These are phyloP conservation scores for Lichtheimia hyalospora DNA, from an alignment of 371 early-diverging fungal species.

Conservation along the genomic window DNA sequence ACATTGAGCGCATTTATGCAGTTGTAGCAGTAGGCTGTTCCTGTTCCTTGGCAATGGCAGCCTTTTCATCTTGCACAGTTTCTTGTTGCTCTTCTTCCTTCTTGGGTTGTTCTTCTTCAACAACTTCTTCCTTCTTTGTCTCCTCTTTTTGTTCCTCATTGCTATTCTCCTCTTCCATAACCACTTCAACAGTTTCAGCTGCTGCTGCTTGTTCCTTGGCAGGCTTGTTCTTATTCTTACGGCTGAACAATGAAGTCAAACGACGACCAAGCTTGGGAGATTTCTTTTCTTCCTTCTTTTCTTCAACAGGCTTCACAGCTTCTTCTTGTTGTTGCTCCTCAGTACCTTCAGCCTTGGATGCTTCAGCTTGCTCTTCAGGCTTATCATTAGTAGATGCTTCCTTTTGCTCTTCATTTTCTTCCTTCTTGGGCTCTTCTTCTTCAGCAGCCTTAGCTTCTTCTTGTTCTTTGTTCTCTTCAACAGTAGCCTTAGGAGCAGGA, in stretches of 20 bases:
- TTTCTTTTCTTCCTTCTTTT: constrained; percentile 9
- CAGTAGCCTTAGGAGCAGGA: constrained; percentile 4
- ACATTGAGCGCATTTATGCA: neutral
- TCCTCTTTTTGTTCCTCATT: neutral
- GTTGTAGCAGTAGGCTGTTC: constrained; percentile 4
- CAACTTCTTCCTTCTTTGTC: constrained; percentile 4
- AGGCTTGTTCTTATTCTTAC: constrained; percentile 10
- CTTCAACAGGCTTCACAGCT: constrained; percentile 16
- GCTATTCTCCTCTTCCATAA: constrained; percentile 5
- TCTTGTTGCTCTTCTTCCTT: constrained; percentile 3
- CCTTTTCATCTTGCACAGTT: constrained; percentile 6
- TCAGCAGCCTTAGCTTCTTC: neutral
- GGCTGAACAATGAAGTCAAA: constrained; percentile 9
- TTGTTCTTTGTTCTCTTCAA: constrained; percentile 3
- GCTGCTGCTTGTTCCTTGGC: constrained; percentile 1
- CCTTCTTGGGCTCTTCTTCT: neutral
- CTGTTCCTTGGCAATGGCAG: constrained; percentile 4
- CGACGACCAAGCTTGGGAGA: constrained; percentile 10
- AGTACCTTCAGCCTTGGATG: constrained; percentile 11
- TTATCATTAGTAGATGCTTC: neutral
- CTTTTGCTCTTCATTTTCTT: constrained; percentile 5
- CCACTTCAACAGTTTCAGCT: constrained; percentile 6
- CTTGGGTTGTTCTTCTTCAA: neutral
- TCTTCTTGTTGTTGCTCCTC: constrained; percentile 14
- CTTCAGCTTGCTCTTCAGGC: constrained; percentile 1